phyloP scores from a whole-genome alignment of 495 filamentous ascomycete genomes.

The Hypoxylon intermedium region DNA sequence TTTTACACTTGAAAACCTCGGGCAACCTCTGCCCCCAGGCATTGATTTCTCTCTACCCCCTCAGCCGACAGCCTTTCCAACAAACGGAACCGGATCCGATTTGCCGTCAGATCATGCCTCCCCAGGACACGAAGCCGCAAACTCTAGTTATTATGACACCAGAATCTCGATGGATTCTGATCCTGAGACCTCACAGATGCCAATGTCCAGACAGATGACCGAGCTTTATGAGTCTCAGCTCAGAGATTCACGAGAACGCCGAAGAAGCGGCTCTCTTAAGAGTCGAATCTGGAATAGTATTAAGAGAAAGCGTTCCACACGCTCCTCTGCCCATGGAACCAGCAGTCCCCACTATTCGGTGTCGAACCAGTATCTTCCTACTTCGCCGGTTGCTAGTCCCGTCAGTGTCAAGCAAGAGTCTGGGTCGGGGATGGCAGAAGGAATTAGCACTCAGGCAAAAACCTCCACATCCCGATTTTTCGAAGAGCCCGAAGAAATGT shows the following conservation, averaged over 20 bases:
- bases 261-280: constrained; percentile 37
- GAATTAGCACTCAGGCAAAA: constrained; percentile 9
- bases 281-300: constrained; percentile 39
- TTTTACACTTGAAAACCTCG: constrained; percentile 20
- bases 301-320: constrained; percentile 42
- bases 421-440: constrained; percentile 10
- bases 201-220: constrained; percentile 39
- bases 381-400: constrained; percentile 22
- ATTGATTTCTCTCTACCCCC: constrained; percentile 38
- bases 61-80: constrained; percentile 32
- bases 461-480: constrained; percentile 16
- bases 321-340: constrained; percentile 28
- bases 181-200: constrained; percentile 29
- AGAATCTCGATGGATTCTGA: constrained; percentile 44
- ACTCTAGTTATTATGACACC: constrained; percentile 45
- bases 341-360: constrained; percentile 25
- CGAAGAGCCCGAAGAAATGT: constrained; percentile 40
- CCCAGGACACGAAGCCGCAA: constrained; percentile 37
- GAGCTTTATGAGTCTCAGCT: constrained; percentile 41
- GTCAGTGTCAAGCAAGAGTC: constrained; percentile 32
- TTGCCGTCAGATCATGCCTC: constrained; percentile 30
- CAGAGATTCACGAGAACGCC: constrained; percentile 37
- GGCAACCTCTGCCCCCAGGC: constrained; percentile 34
- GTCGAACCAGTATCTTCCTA: constrained; percentile 34
- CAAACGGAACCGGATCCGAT: constrained; percentile 14